Evolutionary conservation across 2,329 filamentous ascomycete species (phyloP).

Genomic region (Diaporthe aspalathi): DNA sequence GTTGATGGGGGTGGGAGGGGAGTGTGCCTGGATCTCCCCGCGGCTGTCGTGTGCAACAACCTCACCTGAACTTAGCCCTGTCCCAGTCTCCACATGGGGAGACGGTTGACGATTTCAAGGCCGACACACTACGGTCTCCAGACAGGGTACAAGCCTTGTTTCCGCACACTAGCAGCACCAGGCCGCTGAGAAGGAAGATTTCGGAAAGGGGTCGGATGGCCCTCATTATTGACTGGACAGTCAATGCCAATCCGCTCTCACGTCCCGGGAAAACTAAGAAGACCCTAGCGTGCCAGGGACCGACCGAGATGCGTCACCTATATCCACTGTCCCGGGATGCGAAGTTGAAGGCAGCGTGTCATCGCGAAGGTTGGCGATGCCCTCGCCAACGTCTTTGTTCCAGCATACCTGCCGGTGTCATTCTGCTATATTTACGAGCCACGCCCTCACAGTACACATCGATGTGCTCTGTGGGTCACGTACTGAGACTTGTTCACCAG

Average conservation of each 20-base stretch:
- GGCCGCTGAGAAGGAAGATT: constrained; percentile 12
- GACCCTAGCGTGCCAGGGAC: constrained; percentile 24
- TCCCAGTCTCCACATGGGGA: constrained; percentile 9
- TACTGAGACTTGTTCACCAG: not conserved
- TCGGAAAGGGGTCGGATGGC: constrained; percentile 32
- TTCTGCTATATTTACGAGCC: not conserved
- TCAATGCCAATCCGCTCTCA: constrained; percentile 2
- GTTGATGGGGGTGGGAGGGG: not conserved
- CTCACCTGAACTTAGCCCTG: constrained; percentile 22
- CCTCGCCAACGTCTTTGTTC: not conserved
- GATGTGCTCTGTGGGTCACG: not conserved
- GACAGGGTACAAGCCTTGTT: constrained; percentile 35
- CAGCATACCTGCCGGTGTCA: not conserved
- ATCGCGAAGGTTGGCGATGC: not conserved
- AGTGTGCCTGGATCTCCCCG: constrained; percentile 17
- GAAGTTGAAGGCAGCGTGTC: constrained; percentile 2
- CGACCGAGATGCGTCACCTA: constrained; percentile 19
- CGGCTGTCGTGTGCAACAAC: constrained; percentile 21
- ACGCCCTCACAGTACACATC: too few species aligned
- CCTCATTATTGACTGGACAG: not conserved
- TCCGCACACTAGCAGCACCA: constrained; percentile 32
- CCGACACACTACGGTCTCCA: constrained; percentile 11
- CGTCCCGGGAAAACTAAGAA: constrained; percentile 32
- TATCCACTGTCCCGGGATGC: constrained; percentile 17
- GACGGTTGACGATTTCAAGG: constrained; percentile 2